These are phyloP conservation scores for Penicillium bialowiezense DNA, from an alignment of 495 filamentous ascomycete genomes.

Conservation along the genomic window DNA sequence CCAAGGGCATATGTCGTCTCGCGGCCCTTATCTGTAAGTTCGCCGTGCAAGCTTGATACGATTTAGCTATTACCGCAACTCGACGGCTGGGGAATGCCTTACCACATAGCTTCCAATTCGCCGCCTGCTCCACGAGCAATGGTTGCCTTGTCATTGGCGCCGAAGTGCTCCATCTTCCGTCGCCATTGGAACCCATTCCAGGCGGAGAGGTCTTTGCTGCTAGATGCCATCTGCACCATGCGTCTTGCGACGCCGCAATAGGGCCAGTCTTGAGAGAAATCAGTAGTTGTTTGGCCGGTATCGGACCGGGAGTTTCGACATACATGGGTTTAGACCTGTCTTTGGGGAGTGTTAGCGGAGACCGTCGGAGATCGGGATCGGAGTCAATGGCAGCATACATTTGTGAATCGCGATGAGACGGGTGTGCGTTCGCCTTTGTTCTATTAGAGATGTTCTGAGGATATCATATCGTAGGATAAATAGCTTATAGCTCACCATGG, in stretches of 20 bases:
- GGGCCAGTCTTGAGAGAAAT: constrained; percentile 67
- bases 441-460: constrained; percentile 8
- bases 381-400: constrained; percentile 45
- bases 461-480: not conserved
- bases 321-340: constrained; percentile 75
- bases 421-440: constrained; percentile 73
- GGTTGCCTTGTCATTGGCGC: constrained; percentile 64
- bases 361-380: constrained; percentile 4
- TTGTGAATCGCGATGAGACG: constrained; percentile 82
- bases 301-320: constrained; percentile 8
- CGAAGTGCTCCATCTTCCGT: constrained; percentile 78
- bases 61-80: not conserved
- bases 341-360: constrained; percentile 30
- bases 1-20: constrained; percentile 82
- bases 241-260: constrained; percentile 79
- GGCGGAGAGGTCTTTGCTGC: constrained; percentile 49
- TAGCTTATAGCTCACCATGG: constrained; percentile 58
- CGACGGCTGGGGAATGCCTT: constrained; percentile 8
- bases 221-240: constrained; percentile 68
- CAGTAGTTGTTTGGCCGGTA: not conserved
- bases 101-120: constrained; percentile 75
- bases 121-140: constrained; percentile 63
- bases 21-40: constrained; percentile 84
- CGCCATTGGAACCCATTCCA: constrained; percentile 75
- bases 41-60: constrained; percentile 64